Base-by-base conservation (phyloP, 176 grass and related monocot species). In the Ampelocalamus luodianensis region DNA sequence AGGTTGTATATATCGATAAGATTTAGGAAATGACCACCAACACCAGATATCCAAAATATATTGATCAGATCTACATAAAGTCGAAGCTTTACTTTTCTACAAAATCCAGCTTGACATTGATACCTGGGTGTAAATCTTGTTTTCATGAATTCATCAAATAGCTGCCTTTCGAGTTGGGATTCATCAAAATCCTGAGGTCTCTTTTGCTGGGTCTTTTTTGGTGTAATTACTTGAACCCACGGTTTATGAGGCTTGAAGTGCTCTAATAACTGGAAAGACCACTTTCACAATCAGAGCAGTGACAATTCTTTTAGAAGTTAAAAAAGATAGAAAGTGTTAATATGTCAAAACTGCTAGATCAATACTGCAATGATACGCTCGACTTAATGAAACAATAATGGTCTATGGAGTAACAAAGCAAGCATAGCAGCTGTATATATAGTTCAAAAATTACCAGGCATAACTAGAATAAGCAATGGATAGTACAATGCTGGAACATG, bases 111-210 rank as follows among this genome's bases (percentile, higher is more conserved):
- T 40, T 40, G 6, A 8, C 39, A 40, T 8, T 40, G 39, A 40
- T 87, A 94, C 92, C 92, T 94, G 15, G 90, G 90, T 68, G 76
- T 75, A 72, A 94, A 94, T 86, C 85, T 82, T 54, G 83, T 68
- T 77, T 5, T 84, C 82, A 94, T 77, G 37, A 88, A 94, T 36
- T 94, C 79, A 49, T 43, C 4, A 74, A 94, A 94, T 40, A 92
- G 74, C 11, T 44, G 15, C 8, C 79, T 27, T 71, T 91, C 81
- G 1, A 89, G 68, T 8, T 46, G 1, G 14, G 48, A 10, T 38
- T 27, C 87, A 50, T 32, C 29, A 45, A 79, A 82, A 76, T 71
- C 75, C 15, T 22, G 20, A 79, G 82, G 87, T 9, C 20, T 29
- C 18, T 40, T 79, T 34, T 78, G 76, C 34, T 70, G 1, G 46